Evolutionary conservation across 179 eudicot species (phyloP).

Genomic region (Heliamphora pulchella): DNA sequence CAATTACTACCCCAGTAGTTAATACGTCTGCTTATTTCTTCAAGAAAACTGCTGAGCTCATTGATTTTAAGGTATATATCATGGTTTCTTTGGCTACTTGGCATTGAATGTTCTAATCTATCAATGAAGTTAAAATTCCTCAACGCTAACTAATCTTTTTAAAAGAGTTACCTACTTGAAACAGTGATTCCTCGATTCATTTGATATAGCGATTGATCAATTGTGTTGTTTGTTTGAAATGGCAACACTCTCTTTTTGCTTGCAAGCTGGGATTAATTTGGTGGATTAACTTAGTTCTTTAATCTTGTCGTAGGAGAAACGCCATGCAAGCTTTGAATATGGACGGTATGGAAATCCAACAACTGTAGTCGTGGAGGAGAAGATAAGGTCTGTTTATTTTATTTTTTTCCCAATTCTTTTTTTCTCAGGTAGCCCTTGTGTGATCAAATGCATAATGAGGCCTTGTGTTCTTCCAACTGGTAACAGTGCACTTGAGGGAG

Average conservation of each 20-base stretch:
- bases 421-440: slow-evolving; percentile 1
- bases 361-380: slow-evolving; percentile 60
- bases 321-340: slow-evolving; percentile 78
- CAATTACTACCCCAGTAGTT: slow-evolving; percentile 85
- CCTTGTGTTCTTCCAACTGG: slow-evolving; percentile 12
- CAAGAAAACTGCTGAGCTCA: slow-evolving; percentile 73
- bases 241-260: background rate
- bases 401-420: background rate
- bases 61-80: slow-evolving; percentile 81
- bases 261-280: background rate
- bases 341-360: slow-evolving; percentile 94
- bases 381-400: slow-evolving; percentile 53
- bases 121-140: no score
- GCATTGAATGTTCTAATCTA: background rate
- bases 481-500: slow-evolving; percentile 94
- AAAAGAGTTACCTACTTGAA: background rate
- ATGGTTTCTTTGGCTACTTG: background rate
- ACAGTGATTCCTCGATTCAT: background rate
- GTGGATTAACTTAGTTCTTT: slow-evolving; percentile 1
- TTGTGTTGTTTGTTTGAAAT: background rate
- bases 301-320: slow-evolving; percentile 53
- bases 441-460: background rate
- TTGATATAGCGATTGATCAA: background rate
- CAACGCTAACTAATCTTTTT: background rate
- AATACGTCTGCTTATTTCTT: slow-evolving; percentile 92